Conservation (phyloP, 768 basidiomycete genomes). For the Amyloporia xantha region DNA sequence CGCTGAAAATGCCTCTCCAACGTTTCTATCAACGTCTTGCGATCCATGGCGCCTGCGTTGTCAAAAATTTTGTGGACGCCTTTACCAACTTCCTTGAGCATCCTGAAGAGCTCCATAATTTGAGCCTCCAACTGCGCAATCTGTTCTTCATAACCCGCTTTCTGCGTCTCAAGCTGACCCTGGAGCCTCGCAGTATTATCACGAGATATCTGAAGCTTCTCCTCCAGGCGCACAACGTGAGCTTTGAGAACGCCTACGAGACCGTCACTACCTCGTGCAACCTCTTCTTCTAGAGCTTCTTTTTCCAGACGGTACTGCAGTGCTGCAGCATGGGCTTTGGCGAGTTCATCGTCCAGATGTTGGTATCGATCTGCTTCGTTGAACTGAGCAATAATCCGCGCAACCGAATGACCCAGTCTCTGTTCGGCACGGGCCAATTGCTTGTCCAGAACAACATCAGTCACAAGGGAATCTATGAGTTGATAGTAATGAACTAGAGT, state of each 20-base stretch:
- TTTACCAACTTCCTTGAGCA: constrained; percentile 81
- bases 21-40: constrained; percentile 71
- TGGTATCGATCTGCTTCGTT: constrained; percentile 85
- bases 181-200: constrained; percentile 73
- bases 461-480: constrained; percentile 82
- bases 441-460: constrained; percentile 89
- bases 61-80: constrained; percentile 70
- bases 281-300: constrained; percentile 72
- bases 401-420: constrained; percentile 84
- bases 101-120: constrained; percentile 89
- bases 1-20: constrained; percentile 81
- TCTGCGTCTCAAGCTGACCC: constrained; percentile 71
- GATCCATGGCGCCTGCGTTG: constrained; percentile 57
- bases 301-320: constrained; percentile 74
- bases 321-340: constrained; percentile 56
- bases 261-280: constrained; percentile 76
- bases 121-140: constrained; percentile 87
- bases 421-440: constrained; percentile 80
- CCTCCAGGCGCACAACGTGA: constrained; percentile 62
- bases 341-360: constrained; percentile 69
- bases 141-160: constrained; percentile 73
- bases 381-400: constrained; percentile 81
- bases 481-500: constrained; percentile 84
- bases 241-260: constrained; percentile 76
- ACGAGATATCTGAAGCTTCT: constrained; percentile 71